Conservation (phyloP, 305 asterid genomes). For the Rubia balearica region DNA sequence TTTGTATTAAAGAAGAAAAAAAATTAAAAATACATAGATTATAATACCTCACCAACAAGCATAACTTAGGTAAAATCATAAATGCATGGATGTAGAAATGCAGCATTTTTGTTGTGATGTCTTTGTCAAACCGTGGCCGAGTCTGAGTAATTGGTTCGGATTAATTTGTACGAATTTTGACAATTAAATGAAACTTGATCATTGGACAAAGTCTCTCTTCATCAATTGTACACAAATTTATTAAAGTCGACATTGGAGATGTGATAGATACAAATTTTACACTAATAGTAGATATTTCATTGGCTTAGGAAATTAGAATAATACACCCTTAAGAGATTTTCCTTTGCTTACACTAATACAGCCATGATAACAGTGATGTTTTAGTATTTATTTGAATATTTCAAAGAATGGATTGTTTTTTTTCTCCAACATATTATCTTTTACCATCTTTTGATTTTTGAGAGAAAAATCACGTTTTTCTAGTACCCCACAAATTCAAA, state of each 20-base stretch:
- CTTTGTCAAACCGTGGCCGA: not conserved
- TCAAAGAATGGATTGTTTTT: too few species aligned
- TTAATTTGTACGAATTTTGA: not conserved
- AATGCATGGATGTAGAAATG: not conserved
- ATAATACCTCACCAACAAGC: not conserved
- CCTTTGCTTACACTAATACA: not conserved
- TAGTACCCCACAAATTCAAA: too few species aligned
- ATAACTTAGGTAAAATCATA: not conserved
- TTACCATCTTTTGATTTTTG: too few species aligned
- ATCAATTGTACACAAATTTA: not conserved
- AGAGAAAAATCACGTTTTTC: too few species aligned
- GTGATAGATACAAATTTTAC: too few species aligned
- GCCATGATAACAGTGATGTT: not conserved
- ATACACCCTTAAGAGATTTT: too few species aligned
- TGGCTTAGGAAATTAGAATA: too few species aligned
- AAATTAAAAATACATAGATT: too few species aligned
- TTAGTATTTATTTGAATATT: too few species aligned
- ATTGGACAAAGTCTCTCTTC: not conserved
- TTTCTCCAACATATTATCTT: too few species aligned
- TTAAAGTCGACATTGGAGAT: not conserved
- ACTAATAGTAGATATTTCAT: too few species aligned
- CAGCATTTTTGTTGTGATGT: not conserved
- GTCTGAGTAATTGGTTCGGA: not conserved
- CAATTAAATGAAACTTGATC: not conserved
- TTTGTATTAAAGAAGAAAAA: too few species aligned